Conservation (phyloP, 371 early-diverging fungal species). For the Mucor velutinosus region DNA sequence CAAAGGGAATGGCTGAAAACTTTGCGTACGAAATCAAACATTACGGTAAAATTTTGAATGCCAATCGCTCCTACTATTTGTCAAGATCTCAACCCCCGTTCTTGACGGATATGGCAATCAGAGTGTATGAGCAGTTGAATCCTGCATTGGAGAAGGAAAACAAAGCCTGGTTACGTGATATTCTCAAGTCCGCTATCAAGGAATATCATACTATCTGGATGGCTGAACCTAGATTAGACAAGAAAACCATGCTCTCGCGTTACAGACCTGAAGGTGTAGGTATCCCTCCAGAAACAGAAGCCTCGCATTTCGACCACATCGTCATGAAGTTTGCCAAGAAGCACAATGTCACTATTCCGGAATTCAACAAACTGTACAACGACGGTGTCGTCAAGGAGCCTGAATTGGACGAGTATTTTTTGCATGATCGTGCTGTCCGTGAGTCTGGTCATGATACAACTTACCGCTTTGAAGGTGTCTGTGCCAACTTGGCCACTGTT, state of each 20-base stretch:
- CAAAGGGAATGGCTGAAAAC: conserved; percentile 92
- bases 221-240: conserved; percentile 74
- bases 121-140: conserved; percentile 63
- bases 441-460: conserved; percentile 97
- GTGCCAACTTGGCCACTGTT: conserved; percentile 87
- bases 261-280: conserved; percentile 87
- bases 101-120: conserved; percentile 89
- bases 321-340: conserved; percentile 77
- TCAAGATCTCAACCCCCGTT: conserved; percentile 97
- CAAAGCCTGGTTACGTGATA: conserved; percentile 74
- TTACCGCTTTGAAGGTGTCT: conserved; percentile 86
- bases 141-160: conserved; percentile 49
- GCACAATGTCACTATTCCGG: conserved; percentile 64
- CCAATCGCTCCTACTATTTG: conserved; percentile 95
- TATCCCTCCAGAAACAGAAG: conserved; percentile 95
- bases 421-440: conserved; percentile 94
- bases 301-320: conserved; percentile 87
- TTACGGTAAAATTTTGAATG: conserved; percentile 96
- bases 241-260: conserved; percentile 72
- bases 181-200: conserved; percentile 81
- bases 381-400: conserved; percentile 68
- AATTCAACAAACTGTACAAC: conserved; percentile 69
- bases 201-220: conserved; percentile 93
- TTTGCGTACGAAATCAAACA: conserved; percentile 92
- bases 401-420: conserved; percentile 87